Evolutionary conservation across 768 basidiomycete species (phyloP).

Genomic region (Lactarius indigo): DNA sequence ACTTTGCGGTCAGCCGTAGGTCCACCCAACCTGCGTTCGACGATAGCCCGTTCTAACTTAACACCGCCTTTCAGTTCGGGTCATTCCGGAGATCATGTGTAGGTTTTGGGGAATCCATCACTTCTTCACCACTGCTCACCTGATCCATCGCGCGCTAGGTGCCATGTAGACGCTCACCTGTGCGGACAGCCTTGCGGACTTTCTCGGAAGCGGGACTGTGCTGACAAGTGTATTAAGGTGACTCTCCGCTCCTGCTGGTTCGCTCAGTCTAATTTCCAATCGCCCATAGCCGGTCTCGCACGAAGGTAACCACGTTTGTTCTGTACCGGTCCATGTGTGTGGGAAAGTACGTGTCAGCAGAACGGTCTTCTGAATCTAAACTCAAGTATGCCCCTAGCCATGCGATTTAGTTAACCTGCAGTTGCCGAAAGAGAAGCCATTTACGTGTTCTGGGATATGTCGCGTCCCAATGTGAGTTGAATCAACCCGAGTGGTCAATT

Average conservation of each 20-base stretch:
- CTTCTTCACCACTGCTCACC: conserved; percentile 25
- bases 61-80: conserved; percentile 45
- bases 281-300: conserved; percentile 45
- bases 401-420: conserved; percentile 20
- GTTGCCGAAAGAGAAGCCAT: conserved; percentile 15
- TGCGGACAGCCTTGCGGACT: conserved; percentile 53
- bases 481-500: not conserved
- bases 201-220: conserved; percentile 47
- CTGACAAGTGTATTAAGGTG: conserved; percentile 51
- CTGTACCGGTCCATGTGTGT: conserved; percentile 52
- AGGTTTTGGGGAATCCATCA: not conserved
- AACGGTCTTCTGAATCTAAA: no score
- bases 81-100: conserved; percentile 55
- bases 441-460: conserved; percentile 19
- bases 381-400: conserved; percentile 7
- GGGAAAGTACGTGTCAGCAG: conserved; percentile 41
- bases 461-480: conserved; percentile 16
- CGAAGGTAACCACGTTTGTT: conserved; percentile 51
- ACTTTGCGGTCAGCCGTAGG: conserved; percentile 48
- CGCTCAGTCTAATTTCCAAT: not conserved
- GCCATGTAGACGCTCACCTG: conserved; percentile 46
- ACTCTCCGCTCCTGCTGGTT: not conserved
- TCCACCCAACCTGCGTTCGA: conserved; percentile 3
- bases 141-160: conserved; percentile 33
- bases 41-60: not conserved